These are phyloP conservation scores for Neurospora crassa DNA, from an alignment of 2,329 filamentous ascomycete genomes.

Conservation along the genomic window DNA sequence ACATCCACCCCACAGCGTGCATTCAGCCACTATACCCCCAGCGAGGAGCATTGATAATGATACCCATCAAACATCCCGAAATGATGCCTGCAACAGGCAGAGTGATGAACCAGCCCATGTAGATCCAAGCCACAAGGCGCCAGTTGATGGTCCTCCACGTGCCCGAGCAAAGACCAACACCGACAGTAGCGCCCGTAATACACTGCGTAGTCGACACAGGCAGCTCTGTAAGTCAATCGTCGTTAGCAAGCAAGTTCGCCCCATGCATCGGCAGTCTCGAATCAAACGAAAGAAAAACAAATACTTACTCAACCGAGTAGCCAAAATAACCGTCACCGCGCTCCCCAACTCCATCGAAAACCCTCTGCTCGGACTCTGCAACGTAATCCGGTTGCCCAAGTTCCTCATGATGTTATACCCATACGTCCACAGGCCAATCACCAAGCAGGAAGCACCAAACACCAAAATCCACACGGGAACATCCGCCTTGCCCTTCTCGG, in stretches of 20 bases:
- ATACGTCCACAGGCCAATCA: slow-evolving; percentile 50
- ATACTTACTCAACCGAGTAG: slow-evolving; percentile 44
- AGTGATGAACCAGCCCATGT: slow-evolving; percentile 47
- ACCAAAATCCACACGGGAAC: slow-evolving; percentile 51
- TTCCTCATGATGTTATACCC: slow-evolving; percentile 55
- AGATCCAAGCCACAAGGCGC: slow-evolving; percentile 52
- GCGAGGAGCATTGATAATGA: slow-evolving; percentile 52
- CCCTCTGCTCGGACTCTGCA: slow-evolving; percentile 45
- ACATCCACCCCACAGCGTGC: neutral
- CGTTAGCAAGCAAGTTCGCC: neutral
- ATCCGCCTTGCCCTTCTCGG: slow-evolving; percentile 29
- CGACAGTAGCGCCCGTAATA: slow-evolving; percentile 52
- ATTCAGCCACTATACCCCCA: slow-evolving; percentile 24
- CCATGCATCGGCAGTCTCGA: neutral
- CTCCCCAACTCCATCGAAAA: slow-evolving; percentile 50
- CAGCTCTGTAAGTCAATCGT: slow-evolving; percentile 29
- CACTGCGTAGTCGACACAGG: slow-evolving; percentile 58
- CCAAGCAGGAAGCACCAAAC: slow-evolving; percentile 25
- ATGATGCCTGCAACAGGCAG: slow-evolving; percentile 47
- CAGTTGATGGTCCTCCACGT: slow-evolving; percentile 51
- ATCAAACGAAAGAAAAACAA: neutral
- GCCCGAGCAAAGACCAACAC: slow-evolving; percentile 52
- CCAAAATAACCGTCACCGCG: slow-evolving; percentile 53
- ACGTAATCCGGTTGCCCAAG: slow-evolving; percentile 47
- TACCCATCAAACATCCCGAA: slow-evolving; percentile 50